These are phyloP conservation scores for Pisolithus tinctorius DNA, from an alignment of 768 basidiomycete species.

Conservation along the genomic window DNA sequence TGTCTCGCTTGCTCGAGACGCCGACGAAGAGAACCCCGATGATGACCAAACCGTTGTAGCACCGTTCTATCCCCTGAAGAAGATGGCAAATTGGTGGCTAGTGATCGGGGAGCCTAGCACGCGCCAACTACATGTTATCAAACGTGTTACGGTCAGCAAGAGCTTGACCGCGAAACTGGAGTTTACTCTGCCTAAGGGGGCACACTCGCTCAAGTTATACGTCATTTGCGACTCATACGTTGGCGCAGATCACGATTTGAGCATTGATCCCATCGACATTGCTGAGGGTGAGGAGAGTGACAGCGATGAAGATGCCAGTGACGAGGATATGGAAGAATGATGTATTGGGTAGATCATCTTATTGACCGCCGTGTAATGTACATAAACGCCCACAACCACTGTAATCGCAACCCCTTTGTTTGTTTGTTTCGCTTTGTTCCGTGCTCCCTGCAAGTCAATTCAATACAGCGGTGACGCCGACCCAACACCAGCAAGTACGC, in stretches of 20 bases:
- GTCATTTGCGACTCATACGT: constrained; percentile 91
- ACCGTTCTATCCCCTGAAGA: constrained; percentile 85
- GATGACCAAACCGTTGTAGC: constrained; percentile 83
- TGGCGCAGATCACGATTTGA: constrained; percentile 89
- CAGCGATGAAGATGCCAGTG: constrained; percentile 68
- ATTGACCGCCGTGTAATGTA: no score
- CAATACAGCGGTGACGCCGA: not conserved
- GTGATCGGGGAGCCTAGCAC: constrained; percentile 81
- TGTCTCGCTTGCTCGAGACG: constrained; percentile 75
- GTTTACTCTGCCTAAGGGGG: constrained; percentile 81
- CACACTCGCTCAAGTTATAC: constrained; percentile 75
- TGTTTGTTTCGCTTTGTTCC: no score
- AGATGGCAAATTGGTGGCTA: constrained; percentile 96
- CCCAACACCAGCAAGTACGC: not conserved
- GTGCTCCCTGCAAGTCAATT: no score
- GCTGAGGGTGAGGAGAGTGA: constrained; percentile 88
- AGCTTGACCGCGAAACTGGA: constrained; percentile 80
- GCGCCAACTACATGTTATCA: constrained; percentile 74
- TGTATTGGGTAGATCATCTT: not conserved
- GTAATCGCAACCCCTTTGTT: no score
- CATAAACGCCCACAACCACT: no score
- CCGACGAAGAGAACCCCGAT: constrained; percentile 62
- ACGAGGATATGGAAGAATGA: constrained; percentile 55
- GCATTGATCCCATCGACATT: constrained; percentile 75
- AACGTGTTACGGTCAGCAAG: constrained; percentile 79